phyloP scores from a whole-genome alignment of 2,329 filamentous ascomycete genomes.

The Ascochyta lentis region DNA sequence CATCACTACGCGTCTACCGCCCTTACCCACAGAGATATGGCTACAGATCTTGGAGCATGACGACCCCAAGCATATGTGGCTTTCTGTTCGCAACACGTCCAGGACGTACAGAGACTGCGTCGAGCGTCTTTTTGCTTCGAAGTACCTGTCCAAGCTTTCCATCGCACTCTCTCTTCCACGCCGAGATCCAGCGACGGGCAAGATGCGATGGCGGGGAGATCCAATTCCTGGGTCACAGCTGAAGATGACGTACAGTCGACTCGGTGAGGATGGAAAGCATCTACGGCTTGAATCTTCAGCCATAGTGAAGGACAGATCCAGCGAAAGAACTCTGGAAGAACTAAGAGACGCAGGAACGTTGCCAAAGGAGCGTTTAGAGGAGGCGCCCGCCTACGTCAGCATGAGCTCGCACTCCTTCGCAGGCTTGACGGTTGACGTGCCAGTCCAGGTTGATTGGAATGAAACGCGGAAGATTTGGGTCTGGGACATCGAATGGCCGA shows the following conservation, averaged over 20 bases:
- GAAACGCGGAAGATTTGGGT: constrained; percentile 23
- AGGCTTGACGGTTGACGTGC: constrained; percentile 16
- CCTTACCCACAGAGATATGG: constrained; percentile 27
- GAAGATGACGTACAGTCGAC: constrained; percentile 12
- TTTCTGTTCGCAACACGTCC: constrained; percentile 25
- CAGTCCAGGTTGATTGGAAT: constrained; percentile 27
- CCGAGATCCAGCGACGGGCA: constrained; percentile 23
- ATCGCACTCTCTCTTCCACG: constrained; percentile 29
- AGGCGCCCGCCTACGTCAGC: constrained; percentile 27
- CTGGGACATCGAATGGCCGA: constrained; percentile 31
- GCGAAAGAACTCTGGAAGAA: constrained; percentile 19
- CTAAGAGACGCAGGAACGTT: constrained; percentile 18
- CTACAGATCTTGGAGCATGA: constrained; percentile 24
- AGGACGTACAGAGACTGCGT: constrained; percentile 22
- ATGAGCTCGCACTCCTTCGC: constrained; percentile 21
- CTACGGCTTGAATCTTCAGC: constrained; percentile 20
- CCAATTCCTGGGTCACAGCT: constrained; percentile 21
- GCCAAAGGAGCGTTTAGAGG: constrained; percentile 24
- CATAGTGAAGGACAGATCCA: constrained; percentile 4
- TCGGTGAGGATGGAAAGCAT: constrained; percentile 2
- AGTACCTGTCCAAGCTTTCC: constrained; percentile 18
- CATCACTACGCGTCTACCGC: not conserved
- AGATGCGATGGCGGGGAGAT: constrained; percentile 19
- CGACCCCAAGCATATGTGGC: constrained; percentile 27
- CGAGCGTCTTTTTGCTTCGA: constrained; percentile 26